Conservation (phyloP, 1,139 yeast species). For the Diutina mesorugosa region DNA sequence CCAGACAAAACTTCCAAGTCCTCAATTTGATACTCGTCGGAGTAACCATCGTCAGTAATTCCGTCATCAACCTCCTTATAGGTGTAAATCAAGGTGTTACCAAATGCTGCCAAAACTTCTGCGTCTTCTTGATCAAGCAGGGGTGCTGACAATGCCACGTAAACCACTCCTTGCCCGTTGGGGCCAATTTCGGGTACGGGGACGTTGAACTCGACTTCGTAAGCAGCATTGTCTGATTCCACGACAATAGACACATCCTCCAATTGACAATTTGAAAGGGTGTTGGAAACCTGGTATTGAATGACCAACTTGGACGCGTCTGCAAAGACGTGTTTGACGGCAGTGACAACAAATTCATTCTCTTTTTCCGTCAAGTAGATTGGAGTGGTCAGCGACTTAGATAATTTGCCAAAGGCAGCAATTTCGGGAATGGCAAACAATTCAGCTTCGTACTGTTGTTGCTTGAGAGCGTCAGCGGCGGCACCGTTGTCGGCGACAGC, state of each 20-base stretch:
- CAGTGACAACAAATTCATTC: constrained; percentile 84
- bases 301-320: constrained; percentile 59
- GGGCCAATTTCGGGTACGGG: constrained; percentile 68
- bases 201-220: constrained; percentile 60
- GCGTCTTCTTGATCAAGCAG: constrained; percentile 17
- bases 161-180: constrained; percentile 58
- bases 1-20: constrained; percentile 67
- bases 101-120: constrained; percentile 39
- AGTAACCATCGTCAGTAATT: constrained; percentile 76
- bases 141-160: constrained; percentile 63
- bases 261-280: constrained; percentile 64
- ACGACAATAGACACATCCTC: constrained; percentile 71
- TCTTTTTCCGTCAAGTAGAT: constrained; percentile 79
- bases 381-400: constrained; percentile 52
- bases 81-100: constrained; percentile 61
- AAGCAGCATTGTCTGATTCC: constrained; percentile 47
- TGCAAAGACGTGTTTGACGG: constrained; percentile 67
- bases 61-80: constrained; percentile 71
- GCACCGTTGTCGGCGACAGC: constrained; percentile 6
- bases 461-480: constrained; percentile 32
- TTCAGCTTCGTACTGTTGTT: constrained; percentile 56
- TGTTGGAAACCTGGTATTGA: constrained; percentile 78
- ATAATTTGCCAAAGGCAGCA: constrained; percentile 55
- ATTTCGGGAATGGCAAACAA: constrained; percentile 59
- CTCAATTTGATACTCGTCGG: constrained; percentile 88